Evolutionary conservation across 768 basidiomycete genomes (phyloP).

Genomic region (Russula vinacea): DNA sequence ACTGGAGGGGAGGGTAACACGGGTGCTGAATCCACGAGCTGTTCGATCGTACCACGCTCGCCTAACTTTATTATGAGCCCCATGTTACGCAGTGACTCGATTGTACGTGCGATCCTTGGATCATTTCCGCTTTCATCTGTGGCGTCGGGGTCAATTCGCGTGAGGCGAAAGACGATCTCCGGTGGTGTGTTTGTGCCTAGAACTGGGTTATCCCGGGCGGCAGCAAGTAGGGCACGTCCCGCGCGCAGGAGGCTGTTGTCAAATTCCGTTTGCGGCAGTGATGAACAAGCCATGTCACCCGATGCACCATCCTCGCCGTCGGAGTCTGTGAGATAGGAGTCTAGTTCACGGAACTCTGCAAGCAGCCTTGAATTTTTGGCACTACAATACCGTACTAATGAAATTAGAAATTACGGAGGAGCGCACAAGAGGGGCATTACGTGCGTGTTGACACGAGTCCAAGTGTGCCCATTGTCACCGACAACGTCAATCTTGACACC

Average conservation of each 20-base stretch:
- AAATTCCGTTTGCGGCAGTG: slow-evolving; percentile 50
- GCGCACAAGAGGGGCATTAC: slow-evolving; percentile 35
- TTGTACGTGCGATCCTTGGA: slow-evolving; percentile 58
- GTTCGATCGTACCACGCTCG: slow-evolving; percentile 41
- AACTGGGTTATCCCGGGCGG: slow-evolving; percentile 57
- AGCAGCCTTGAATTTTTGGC: slow-evolving; percentile 73
- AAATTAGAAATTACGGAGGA: slow-evolving; percentile 13
- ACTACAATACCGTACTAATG: slow-evolving; percentile 39
- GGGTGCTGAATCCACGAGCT: slow-evolving; percentile 16
- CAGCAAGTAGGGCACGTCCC: slow-evolving; percentile 62
- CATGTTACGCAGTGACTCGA: slow-evolving; percentile 54
- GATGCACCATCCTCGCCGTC: slow-evolving; percentile 40
- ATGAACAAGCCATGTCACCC: slow-evolving; percentile 32
- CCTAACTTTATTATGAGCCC: slow-evolving; percentile 69
- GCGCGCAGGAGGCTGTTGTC: slow-evolving; percentile 73
- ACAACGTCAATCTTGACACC: slow-evolving; percentile 77
- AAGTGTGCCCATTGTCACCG: slow-evolving; percentile 65
- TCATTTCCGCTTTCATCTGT: slow-evolving; percentile 40
- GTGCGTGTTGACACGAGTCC: slow-evolving; percentile 88
- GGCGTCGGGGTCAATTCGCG: slow-evolving; percentile 55
- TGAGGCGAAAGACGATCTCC: slow-evolving; percentile 59
- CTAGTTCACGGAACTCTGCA: slow-evolving; percentile 80
- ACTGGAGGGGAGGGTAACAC: slow-evolving; percentile 13
- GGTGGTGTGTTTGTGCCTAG: slow-evolving; percentile 41
- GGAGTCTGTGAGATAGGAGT: slow-evolving; percentile 71